Evolutionary conservation across 192 early-diverging fungal species (phyloP), one percentile per base, ranked within the genome.

Genomic region (Entophlyctis luteolus): DNA sequence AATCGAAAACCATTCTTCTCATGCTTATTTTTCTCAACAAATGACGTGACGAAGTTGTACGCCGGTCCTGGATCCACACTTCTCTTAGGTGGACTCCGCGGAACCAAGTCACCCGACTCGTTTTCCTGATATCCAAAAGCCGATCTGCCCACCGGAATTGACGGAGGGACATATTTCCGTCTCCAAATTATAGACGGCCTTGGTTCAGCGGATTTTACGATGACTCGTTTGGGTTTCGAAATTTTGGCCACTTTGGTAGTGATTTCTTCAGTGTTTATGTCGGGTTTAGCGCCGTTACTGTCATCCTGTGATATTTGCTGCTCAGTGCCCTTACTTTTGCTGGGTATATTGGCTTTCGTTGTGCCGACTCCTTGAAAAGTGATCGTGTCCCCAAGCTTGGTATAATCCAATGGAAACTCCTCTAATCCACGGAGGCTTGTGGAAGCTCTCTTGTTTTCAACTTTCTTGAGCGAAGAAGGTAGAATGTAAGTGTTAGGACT

Each of bases 121-220:
- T 73, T 81, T 54, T 83, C 81, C 49, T 81, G 77, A 50, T 80
- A 83, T 25, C 81, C 81, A 57, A 76, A 81, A 18, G 77, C 77
- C 2, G 35, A 62, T 25, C 69, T 10, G 10, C 77, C 71, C 32
- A 67, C 53, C 5, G 81, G 81, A 49, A 83, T 83, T 60, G 74
- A 76, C 10, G 81, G 81, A 16, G 81, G 78, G 0, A 80, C 66
- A 50, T 81, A 73, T 55, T 83, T 83, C 34, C 81, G n/a, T 58
- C 59, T 66, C 81, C 81, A 83, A 34, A 75, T 63, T 23, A 83
- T 78, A 33, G 72, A 66, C 28, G 48, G 59, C 35, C 65, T 53
- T 18, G 48, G 38, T 12, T 33, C 35, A 14, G 18, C 39, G 8
- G 25, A 20, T 27, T 63, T 63, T 12, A 48, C 32, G 18, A 63